Percentiles rank a stretch among this genome's conserved stretches.
These are phyloP conservation scores for Rusavskia elegans DNA, from an alignment of 495 filamentous ascomycete species.

Conservation along the genomic window DNA sequence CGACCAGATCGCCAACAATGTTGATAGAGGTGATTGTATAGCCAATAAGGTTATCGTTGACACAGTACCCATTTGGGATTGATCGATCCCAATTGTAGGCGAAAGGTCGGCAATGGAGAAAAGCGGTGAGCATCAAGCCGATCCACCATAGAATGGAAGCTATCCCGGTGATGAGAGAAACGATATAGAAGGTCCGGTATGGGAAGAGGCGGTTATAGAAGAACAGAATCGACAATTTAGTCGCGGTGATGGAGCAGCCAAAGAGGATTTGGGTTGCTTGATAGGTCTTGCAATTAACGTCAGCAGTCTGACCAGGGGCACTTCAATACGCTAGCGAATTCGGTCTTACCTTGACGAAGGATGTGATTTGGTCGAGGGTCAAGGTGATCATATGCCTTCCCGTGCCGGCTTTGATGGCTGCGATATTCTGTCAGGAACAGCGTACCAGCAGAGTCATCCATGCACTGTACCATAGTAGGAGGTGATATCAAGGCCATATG, in stretches of 20 bases:
- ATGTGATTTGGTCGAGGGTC: neutral
- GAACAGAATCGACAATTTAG: constrained; percentile 22
- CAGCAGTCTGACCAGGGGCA: too few relatives aligned
- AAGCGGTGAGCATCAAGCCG: constrained; percentile 14
- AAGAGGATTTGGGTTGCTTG: constrained; percentile 12
- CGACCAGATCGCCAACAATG: constrained; percentile 19
- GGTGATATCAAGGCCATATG: neutral
- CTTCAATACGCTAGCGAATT: neutral
- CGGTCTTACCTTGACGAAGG: neutral
- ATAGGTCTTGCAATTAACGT: neutral
- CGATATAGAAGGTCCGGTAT: constrained; percentile 15
- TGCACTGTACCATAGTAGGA: neutral
- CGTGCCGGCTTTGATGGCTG: neutral
- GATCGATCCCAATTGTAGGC: constrained; percentile 15
- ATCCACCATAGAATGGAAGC: constrained; percentile 1
- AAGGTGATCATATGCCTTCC: constrained; percentile 2
- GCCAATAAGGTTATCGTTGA: constrained; percentile 14
- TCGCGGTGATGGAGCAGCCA: constrained; percentile 14
- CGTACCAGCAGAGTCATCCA: neutral
- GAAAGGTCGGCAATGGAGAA: constrained; percentile 18
- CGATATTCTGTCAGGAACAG: too few relatives aligned
- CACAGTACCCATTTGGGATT: constrained; percentile 12
- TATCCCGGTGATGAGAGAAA: neutral
- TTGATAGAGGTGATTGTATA: constrained; percentile 14
- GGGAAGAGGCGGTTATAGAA: constrained; percentile 25